Evolutionary conservation across 2,329 filamentous ascomycete genomes (phyloP).

Genomic region (Fusarium duplospermum): DNA sequence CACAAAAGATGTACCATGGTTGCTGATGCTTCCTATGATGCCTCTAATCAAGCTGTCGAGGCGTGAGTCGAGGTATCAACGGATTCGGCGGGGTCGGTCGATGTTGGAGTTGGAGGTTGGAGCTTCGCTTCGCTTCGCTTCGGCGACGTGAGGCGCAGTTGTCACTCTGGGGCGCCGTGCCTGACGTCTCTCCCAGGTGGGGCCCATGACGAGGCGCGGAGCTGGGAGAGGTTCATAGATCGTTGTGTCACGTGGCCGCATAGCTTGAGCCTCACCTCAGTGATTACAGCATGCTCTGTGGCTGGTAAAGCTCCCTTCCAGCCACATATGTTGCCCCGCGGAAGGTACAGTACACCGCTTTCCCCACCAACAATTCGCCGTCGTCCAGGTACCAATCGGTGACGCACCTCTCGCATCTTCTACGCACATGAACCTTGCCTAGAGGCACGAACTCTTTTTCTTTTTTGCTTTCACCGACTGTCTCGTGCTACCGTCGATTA

Average conservation of each 20-base stretch:
- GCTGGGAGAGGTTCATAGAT: not conserved
- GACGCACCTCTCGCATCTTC: slow-evolving; percentile 43
- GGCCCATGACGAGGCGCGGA: slow-evolving; percentile 20
- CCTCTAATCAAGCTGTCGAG: slow-evolving; percentile 8
- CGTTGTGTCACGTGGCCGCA: slow-evolving; percentile 18
- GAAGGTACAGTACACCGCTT: slow-evolving; percentile 40
- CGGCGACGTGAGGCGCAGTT: slow-evolving; percentile 37
- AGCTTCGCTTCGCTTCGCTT: slow-evolving; percentile 39
- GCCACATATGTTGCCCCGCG: slow-evolving; percentile 28
- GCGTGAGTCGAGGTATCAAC: slow-evolving; percentile 26
- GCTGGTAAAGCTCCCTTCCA: slow-evolving; percentile 3
- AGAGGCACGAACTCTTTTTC: slow-evolving; percentile 5
- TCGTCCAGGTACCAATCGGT: slow-evolving; percentile 49
- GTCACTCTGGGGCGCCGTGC: slow-evolving; percentile 35
- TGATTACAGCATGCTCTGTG: slow-evolving; percentile 5
- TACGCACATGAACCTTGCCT: slow-evolving; percentile 5
- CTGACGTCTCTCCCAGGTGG: slow-evolving; percentile 50
- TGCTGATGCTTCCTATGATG: slow-evolving; percentile 17
- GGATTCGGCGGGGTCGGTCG: slow-evolving; percentile 42
- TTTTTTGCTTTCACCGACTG: not conserved
- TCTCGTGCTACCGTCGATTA: slow-evolving; percentile 2
- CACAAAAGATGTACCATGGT: slow-evolving; percentile 33
- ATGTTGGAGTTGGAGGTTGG: slow-evolving; percentile 44
- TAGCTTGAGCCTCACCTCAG: slow-evolving; percentile 32
- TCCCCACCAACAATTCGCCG: slow-evolving; percentile 39